These are phyloP conservation scores for Eucalyptus cladocalyx DNA, from an alignment of 345 rosid genomes.

Conservation along the genomic window DNA sequence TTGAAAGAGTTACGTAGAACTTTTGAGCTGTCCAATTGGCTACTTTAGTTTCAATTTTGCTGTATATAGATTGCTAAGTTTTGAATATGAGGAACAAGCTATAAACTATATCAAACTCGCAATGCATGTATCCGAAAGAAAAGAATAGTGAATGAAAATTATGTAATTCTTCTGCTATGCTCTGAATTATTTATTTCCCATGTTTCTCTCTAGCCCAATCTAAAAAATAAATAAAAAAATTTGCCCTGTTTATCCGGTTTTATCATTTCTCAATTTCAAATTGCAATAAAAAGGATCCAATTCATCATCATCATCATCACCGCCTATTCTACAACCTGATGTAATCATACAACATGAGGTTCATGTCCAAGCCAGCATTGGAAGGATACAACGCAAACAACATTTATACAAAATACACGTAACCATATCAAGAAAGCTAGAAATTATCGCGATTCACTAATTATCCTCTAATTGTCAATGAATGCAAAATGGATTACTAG, in stretches of 20 bases:
- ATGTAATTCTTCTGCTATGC: not conserved
- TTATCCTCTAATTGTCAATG: too few species aligned
- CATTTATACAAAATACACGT: fast-evolving
- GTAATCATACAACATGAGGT: not conserved
- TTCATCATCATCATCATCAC: not conserved
- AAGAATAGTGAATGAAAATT: not conserved
- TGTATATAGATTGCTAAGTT: not conserved
- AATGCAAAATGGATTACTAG: not conserved
- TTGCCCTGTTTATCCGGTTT: not conserved
- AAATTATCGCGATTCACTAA: fast-evolving
- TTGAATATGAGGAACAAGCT: not conserved
- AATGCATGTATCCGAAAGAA: too few species aligned
- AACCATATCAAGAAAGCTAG: not conserved
- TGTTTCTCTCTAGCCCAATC: not conserved
- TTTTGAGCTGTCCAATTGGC: too few species aligned
- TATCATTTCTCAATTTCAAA: not conserved
- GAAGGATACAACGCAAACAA: fast-evolving
- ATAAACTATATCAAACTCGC: not conserved
- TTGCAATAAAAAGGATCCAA: not conserved
- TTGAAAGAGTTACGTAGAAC: not conserved
- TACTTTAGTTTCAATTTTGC: too few species aligned
- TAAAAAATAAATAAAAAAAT: too few species aligned
- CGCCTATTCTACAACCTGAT: not conserved
- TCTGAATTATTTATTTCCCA: not conserved
- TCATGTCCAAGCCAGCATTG: not conserved